Base-by-base conservation (phyloP, 2,329 filamentous ascomycete species). In the Scedosporium dehoogii region DNA sequence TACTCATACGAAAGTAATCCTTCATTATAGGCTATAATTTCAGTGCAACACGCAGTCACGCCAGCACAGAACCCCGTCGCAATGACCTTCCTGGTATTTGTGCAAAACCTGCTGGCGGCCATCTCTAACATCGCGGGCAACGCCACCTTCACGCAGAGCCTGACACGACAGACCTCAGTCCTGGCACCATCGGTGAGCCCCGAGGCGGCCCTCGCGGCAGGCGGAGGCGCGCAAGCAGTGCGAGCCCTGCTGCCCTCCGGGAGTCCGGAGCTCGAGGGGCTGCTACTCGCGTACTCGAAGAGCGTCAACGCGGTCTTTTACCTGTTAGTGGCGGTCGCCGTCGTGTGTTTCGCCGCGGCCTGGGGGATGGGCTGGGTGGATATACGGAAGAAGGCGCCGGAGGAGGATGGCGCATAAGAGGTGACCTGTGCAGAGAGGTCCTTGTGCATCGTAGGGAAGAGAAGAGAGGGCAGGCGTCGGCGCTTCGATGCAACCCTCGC, bases 71-170 rank as follows among this genome's bases (percentile, higher is more conserved):
- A 78, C 3, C 69, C 78, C 16, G 72, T 78, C 12, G 78, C 76
- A 48, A 72, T 73, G 1, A 72, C 74, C 2, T 66, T 79, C 53
- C 75, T 80, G 67, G 73, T 79, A 65, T 80, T 79, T 66, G 70
- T 71, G 3, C 78, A 81, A 67, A 72, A 74, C 1, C 69, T 81
- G 0, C 77, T 77, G 29, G 79, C 78, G 5, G 72, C 78, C 61
- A 72, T 81, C 38, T 79, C 79, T 63, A 68, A 76, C 51, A 73
- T 74, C 0, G 73, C 80, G 18, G 78, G 73, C 1, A 73, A 79
- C 66, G 79, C 78, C 64, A 71, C 81, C 21, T 71, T 81, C 42
- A 73, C 74, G 63, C 73, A 72, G 62, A 70, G 76, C 66, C 73
- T 80, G 14, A 63, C 16, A 3, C 18, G 29, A 25, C 21, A 64